Base-by-base conservation (phyloP, 257 asterid species). In the Solanum rostratum region DNA sequence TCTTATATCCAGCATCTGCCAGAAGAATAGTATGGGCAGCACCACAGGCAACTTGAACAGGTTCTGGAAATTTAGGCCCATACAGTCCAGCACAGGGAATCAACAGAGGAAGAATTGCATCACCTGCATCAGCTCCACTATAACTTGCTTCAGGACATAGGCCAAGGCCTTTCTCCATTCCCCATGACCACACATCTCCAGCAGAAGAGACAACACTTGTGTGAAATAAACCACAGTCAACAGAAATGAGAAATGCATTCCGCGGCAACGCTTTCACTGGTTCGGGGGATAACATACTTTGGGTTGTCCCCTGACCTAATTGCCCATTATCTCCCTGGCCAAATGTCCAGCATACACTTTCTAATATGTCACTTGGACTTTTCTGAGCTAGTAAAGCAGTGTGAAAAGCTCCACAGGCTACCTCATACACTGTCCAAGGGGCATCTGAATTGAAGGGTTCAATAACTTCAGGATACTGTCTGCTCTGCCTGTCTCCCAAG, bases 161-260 rank as follows among this genome's bases (percentile, higher is more conserved):
- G 60, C 99, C 98, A 33, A 94, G 92, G 80, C 99, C 99, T 86
- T 91, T 93, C 90, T 93, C 97, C 99, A 96, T 96, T 71, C 99
- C 99, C 98, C 99, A 96, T 46, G 97, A 94, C 98, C 98, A 95
- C 39, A 94, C 93, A 53, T 94, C 95, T 33, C 98, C 98, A 39
- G 89, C 91, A 57, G 99, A 94, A 1, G 98, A 92, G 78, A 91
- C 96, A 20, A 91, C 90, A 39, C 98, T 93, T 30, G 98, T 93
- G 89, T 94, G 97, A 84, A 94, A 96, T 62, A 96, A 90, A 41
- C 99, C 99, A 69, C 99, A 96, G 85, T 89, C 95, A 62, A 96
- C 88, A 7, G 99, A 94, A 71, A 89, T 87, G 18, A 94, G 89
- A 89, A 89, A 91, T 0, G 88, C 79, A 65, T 87, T 87, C 76